Evolutionary conservation across 768 basidiomycete species (phyloP).

Genomic region (Trametes cingulata): DNA sequence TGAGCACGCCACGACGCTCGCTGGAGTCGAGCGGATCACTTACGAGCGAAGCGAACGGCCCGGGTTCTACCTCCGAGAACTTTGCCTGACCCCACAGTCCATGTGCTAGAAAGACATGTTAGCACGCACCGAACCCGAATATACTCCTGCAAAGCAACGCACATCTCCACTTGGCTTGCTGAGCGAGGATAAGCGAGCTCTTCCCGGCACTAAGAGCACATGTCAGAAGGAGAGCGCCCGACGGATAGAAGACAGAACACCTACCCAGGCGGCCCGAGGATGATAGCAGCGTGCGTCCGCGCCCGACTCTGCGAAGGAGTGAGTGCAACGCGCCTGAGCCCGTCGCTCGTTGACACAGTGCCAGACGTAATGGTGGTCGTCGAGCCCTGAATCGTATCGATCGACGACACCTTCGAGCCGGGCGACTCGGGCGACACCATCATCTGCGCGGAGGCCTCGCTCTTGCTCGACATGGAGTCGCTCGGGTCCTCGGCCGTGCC

Average conservation of each 20-base stretch:
- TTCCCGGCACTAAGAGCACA: slow-evolving; percentile 60
- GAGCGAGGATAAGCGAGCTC: slow-evolving; percentile 66
- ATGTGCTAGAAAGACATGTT: slow-evolving; percentile 37
- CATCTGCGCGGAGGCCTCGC: slow-evolving; percentile 26
- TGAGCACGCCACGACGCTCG: slow-evolving; percentile 9
- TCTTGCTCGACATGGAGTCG: slow-evolving; percentile 47
- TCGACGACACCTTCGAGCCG: slow-evolving; percentile 24
- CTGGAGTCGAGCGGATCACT: slow-evolving; percentile 18
- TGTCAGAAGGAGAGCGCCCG: background rate
- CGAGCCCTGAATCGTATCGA: slow-evolving; percentile 21
- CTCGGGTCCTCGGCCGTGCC: slow-evolving; percentile 22
- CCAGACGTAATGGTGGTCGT: slow-evolving; percentile 30
- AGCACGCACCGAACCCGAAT: background rate
- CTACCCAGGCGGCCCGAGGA: slow-evolving; percentile 66
- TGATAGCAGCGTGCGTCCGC: slow-evolving; percentile 60
- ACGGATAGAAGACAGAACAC: slow-evolving; percentile 15
- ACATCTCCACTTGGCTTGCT: slow-evolving; percentile 76
- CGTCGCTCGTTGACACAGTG: slow-evolving; percentile 41
- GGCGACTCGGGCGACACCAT: slow-evolving; percentile 18
- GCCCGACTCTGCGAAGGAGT: slow-evolving; percentile 42
- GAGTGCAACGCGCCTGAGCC: slow-evolving; percentile 46
- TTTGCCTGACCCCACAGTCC: slow-evolving; percentile 80
- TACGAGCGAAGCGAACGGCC: slow-evolving; percentile 69
- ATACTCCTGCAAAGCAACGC: slow-evolving; percentile 18
- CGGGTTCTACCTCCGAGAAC: slow-evolving; percentile 63